Evolutionary conservation across 2,329 filamentous ascomycete genomes (phyloP), one percentile per base, ranked within the genome.

Genomic region (Aspergillus glaucus): DNA sequence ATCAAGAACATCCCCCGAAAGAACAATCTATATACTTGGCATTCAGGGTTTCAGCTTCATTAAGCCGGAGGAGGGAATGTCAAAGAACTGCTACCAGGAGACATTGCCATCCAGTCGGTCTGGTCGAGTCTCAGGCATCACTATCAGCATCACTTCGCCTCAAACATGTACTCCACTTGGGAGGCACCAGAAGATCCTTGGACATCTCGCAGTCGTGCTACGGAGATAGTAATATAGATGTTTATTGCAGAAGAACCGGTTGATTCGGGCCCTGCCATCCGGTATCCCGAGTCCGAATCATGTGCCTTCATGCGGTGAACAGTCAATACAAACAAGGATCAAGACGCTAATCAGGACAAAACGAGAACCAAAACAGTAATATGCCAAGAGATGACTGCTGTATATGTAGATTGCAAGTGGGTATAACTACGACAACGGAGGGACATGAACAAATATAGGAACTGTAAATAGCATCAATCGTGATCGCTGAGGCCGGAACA

Each of bases 1-100:
- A 43, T 28, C 7, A 28, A 15, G 8, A 43, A n/a, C 22, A 43
- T 5, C 21, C 19, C 21, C 21, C 24, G 24, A 48, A 46, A 46
- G 47, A 42, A 36, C 46, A 46, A 34, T 19, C 30, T 46, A 48
- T 45, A 49, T 50, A 48, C 45, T 54, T 51, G 55, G 57, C 51
- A 48, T 48, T 46, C 43, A 39, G 42, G 50, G 57, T 58, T 59
- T 59, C 55, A 58, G 41, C 50, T 59, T 58, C 55, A 59, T 58
- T 59, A 55, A 50, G 21, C 19, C 24, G 22, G 15, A 26, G 19
- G 19, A 37, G 36, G 32, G 9, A 40, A 44, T 21, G 9, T 21
- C 45, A 36, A 40, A 26, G n/a, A 36, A 28, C 15, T 9, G 26
- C 26, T 9, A 4, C 26, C 26, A 30, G 9, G 9, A 30, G 26